Evolutionary conservation across 768 basidiomycete genomes (phyloP).

Genomic region (Leccinum obscurum): DNA sequence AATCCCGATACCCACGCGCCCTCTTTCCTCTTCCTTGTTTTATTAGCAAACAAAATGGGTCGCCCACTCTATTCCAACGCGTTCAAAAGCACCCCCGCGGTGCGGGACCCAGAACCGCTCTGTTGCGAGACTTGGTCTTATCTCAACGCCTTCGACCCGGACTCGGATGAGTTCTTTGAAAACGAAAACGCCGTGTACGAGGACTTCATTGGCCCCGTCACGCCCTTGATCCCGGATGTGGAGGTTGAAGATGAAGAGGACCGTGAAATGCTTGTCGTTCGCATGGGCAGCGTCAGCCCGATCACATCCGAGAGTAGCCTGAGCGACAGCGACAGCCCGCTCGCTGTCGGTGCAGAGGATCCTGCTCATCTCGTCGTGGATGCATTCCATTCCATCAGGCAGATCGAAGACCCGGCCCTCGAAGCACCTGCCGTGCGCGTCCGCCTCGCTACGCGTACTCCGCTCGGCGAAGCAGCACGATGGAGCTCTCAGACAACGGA

Average conservation of each 20-base stretch:
- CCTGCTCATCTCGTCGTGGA: constrained; percentile 40
- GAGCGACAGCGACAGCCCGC: constrained; percentile 50
- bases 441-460: constrained; percentile 23
- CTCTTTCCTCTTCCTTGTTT: constrained; percentile 21
- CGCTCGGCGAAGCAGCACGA: constrained; percentile 9
- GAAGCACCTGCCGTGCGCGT: constrained; percentile 21
- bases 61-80: constrained; percentile 57
- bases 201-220: constrained; percentile 54
- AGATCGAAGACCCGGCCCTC: constrained; percentile 16
- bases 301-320: constrained; percentile 42
- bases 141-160: constrained; percentile 73
- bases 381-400: constrained; percentile 32
- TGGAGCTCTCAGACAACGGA: constrained; percentile 8
- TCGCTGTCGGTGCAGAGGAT: constrained; percentile 46
- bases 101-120: constrained; percentile 45
- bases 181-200: constrained; percentile 61
- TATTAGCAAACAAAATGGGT: constrained; percentile 47
- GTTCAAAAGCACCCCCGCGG: constrained; percentile 39
- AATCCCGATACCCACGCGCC: constrained; percentile 11
- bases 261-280: constrained; percentile 34
- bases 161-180: constrained; percentile 75
- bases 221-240: constrained; percentile 3
- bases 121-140: constrained; percentile 60
- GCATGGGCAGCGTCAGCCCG: constrained; percentile 36
- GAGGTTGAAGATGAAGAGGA: constrained; percentile 27